Conservation (phyloP, 2,329 filamentous ascomycete species). For the Ambrosiella cleistominuta region DNA sequence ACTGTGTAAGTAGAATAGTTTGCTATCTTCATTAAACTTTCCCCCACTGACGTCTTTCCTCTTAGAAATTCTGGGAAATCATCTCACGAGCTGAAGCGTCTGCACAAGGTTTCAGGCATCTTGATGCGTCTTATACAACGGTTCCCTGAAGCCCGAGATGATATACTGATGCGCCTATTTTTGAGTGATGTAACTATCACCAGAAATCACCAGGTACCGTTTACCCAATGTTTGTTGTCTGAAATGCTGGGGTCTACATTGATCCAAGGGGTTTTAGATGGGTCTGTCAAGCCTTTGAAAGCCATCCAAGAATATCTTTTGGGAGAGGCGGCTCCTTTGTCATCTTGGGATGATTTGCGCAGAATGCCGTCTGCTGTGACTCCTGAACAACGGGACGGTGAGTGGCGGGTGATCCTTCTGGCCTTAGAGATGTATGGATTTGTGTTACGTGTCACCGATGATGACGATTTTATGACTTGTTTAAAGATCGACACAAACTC, state of each 20-base stretch:
- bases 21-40: background rate
- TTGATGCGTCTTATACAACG: conserved; percentile 70
- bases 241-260: background rate
- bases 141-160: conserved; percentile 65
- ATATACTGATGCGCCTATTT: conserved; percentile 89
- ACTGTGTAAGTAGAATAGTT: background rate
- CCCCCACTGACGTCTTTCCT: background rate
- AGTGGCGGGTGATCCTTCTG: conserved; percentile 78
- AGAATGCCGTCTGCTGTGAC: background rate
- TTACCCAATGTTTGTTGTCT: conserved; percentile 71
- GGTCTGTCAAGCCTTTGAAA: background rate
- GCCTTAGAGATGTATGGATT: conserved; percentile 94
- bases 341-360: too few relatives aligned
- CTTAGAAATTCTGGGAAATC: background rate
- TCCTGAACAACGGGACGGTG: conserved; percentile 24
- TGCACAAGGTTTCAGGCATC: conserved; percentile 46
- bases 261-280: background rate
- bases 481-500: conserved; percentile 20
- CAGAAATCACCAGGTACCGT: conserved; percentile 31
- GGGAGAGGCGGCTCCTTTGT: too few relatives aligned
- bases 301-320: conserved; percentile 4
- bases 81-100: conserved; percentile 39
- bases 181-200: conserved; percentile 44
- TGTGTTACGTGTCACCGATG: conserved; percentile 79
- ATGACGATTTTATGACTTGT: conserved; percentile 77